Evolutionary conservation across 1,284 basidiomycete genomes (phyloP).

Genomic region (Nidula niveotomentosa): DNA sequence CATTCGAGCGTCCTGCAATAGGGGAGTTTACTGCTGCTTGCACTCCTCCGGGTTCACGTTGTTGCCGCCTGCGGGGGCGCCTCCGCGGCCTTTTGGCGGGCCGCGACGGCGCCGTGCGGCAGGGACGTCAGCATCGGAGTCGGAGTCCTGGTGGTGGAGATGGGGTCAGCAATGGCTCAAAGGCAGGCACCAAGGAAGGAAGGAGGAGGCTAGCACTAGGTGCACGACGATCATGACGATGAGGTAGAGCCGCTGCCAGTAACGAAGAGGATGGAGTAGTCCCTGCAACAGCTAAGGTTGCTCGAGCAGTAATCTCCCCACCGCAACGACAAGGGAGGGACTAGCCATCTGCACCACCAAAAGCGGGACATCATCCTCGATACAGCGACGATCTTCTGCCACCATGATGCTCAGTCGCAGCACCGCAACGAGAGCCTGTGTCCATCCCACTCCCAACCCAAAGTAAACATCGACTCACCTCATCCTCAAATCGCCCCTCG

Average conservation of each 20-base stretch:
- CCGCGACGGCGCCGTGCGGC: conserved; percentile 46
- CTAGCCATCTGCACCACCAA: neutral
- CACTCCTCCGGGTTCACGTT: conserved; percentile 78
- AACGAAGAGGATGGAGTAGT: conserved; percentile 3
- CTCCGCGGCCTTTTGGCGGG: conserved; percentile 54
- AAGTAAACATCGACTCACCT: conserved; percentile 41
- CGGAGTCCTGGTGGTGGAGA: conserved; percentile 47
- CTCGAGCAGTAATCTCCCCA: neutral
- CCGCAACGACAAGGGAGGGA: no score
- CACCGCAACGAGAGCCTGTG: no score
- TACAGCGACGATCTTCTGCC: neutral
- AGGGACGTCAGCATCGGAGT: conserved; percentile 59
- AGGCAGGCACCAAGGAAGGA: neutral
- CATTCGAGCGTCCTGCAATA: neutral
- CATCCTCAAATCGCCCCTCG: conserved; percentile 51
- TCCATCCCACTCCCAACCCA: neutral
- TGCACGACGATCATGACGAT: conserved; percentile 11
- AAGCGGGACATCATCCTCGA: neutral
- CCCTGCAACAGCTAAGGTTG: neutral
- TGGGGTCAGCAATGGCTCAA: neutral
- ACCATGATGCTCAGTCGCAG: no score
- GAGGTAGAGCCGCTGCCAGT: neutral
- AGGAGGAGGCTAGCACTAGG: neutral
- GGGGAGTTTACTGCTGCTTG: conserved; percentile 71
- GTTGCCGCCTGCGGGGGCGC: conserved; percentile 30